phyloP scores from a whole-genome alignment of 2,329 filamentous ascomycete species.

The Aspergillus sp. region DNA sequence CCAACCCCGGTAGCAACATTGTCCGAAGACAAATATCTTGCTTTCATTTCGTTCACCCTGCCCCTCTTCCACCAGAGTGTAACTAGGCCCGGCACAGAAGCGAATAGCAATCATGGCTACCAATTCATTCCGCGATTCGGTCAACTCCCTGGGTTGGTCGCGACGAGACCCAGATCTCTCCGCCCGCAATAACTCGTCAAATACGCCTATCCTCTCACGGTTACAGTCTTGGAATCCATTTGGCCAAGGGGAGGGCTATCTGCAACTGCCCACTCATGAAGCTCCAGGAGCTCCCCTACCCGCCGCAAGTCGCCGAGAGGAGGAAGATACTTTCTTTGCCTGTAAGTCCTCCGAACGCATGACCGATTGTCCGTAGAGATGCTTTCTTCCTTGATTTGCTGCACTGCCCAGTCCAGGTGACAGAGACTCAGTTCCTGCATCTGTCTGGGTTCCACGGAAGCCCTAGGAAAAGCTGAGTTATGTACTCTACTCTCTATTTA shows the following conservation, averaged over 20 bases:
- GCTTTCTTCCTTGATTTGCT: conserved; percentile 23
- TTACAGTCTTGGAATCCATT: conserved; percentile 89
- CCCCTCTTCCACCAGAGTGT: background rate
- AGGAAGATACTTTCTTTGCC: conserved; percentile 94
- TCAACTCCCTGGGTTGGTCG: conserved; percentile 94
- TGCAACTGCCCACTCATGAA: conserved; percentile 85
- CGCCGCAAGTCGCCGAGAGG: conserved; percentile 79
- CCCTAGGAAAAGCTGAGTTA: conserved; percentile 18
- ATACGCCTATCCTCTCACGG: conserved; percentile 73
- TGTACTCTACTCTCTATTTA: background rate
- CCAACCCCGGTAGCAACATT: conserved; percentile 20
- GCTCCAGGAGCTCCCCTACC: conserved; percentile 81
- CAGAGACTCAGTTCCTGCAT: conserved; percentile 42
- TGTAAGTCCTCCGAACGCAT: conserved; percentile 65
- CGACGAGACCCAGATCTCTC: conserved; percentile 77
- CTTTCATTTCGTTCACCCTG: conserved; percentile 3
- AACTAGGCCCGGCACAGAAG: conserved; percentile 5
- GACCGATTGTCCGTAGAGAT: conserved; percentile 17
- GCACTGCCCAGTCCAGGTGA: conserved; percentile 35
- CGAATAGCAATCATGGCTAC: conserved; percentile 30
- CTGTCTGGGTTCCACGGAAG: conserved; percentile 31
- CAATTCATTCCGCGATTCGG: conserved; percentile 85
- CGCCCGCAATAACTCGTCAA: conserved; percentile 64
- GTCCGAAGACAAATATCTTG: conserved; percentile 23
- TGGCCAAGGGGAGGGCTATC: conserved; percentile 74